Base-by-base conservation (phyloP, 805 yeast species). In the Saturnispora serradocipensis region DNA sequence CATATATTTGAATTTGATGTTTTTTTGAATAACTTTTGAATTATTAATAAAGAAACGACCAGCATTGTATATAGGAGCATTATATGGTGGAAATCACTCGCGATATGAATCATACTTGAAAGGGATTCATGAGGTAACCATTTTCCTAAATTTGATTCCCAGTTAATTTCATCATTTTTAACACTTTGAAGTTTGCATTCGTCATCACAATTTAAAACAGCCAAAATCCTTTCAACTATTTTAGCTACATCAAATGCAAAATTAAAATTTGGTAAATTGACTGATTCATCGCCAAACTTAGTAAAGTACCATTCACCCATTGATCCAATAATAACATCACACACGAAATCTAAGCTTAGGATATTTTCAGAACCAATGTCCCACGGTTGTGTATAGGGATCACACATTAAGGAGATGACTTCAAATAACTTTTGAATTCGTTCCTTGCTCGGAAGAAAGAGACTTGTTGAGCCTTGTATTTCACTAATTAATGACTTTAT, bases 361-460 rank as follows among this genome's bases (percentile, higher is more conserved):
- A 81, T 67, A 50, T 71, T 67, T 11, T 67, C 64, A 1, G 65
- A 61, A 28, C 82, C 84, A 24, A 72, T 73, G 40, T 82, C 86
- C 27, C 75, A 73, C 0, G 93, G 89, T 58, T 83, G 88, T 1
- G 89, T 81, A 58, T 75, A 70, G 2, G 89, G 88, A 61, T 85
- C 90, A 7, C 72, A 70, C 46, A 78, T 56, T 0, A 70, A 60
- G 2, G 75, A 63, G 3, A 77, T 49, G 0, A 67, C 56, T 5
- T 59, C 48, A 47, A 66, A 66, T 9, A 65, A 43, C 18, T 50
- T 56, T 57, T 61, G 53, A 11, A 58, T 34, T 38, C 58, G 35
- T 10, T 52, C 57, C 30, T 51, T 48, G 15, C 48, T 28, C 4
- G 28, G 39, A 16, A 20, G 15, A 15, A 15, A 7, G 4, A 9